Evolutionary conservation across 2,329 filamentous ascomycete species (phyloP).

Genomic region (Talaromyces sp.): DNA sequence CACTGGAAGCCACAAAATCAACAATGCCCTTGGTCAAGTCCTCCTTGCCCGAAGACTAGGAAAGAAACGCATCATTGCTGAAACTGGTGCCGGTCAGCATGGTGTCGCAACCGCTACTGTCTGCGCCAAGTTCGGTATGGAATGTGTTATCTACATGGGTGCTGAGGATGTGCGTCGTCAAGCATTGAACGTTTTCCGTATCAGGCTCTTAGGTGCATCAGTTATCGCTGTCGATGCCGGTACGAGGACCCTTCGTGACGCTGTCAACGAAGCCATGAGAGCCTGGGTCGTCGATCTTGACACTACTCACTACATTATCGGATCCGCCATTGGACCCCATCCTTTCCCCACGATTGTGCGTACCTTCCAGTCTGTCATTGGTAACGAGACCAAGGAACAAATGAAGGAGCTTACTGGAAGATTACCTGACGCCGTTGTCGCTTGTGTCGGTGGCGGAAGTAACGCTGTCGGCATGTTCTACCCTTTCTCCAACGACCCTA

Average conservation of each 20-base stretch:
- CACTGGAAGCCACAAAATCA: slow-evolving; percentile 98
- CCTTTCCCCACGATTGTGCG: slow-evolving; percentile 97
- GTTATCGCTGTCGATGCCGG: slow-evolving; percentile 93
- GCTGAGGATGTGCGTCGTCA: slow-evolving; percentile 95
- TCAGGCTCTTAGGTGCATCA: slow-evolving; percentile 89
- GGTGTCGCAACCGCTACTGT: slow-evolving; percentile 97
- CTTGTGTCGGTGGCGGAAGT: slow-evolving; percentile 91
- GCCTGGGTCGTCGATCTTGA: slow-evolving; percentile 91
- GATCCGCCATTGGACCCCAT: slow-evolving; percentile 94
- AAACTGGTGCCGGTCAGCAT: slow-evolving; percentile 96
- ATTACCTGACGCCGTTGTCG: slow-evolving; percentile 91
- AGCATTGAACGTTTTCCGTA: slow-evolving; percentile 96
- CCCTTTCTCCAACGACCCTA: slow-evolving; percentile 80
- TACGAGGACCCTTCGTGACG: slow-evolving; percentile 74
- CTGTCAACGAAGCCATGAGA: slow-evolving; percentile 92
- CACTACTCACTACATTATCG: slow-evolving; percentile 97
- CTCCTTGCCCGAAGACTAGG: slow-evolving; percentile 80
- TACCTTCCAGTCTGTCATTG: slow-evolving; percentile 96
- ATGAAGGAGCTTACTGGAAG: slow-evolving; percentile 81
- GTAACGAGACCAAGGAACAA: slow-evolving; percentile 88
- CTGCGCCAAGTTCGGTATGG: slow-evolving; percentile 97
- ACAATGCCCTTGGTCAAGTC: slow-evolving; percentile 93
- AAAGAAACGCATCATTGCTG: slow-evolving; percentile 96
- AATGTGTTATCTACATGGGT: slow-evolving; percentile 97
- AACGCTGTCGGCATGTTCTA: slow-evolving; percentile 99